Evolutionary conservation across 1,139 yeast genomes (phyloP), one percentile per base, ranked within the genome.

Genomic region (Candida pseudoviswanathii): DNA sequence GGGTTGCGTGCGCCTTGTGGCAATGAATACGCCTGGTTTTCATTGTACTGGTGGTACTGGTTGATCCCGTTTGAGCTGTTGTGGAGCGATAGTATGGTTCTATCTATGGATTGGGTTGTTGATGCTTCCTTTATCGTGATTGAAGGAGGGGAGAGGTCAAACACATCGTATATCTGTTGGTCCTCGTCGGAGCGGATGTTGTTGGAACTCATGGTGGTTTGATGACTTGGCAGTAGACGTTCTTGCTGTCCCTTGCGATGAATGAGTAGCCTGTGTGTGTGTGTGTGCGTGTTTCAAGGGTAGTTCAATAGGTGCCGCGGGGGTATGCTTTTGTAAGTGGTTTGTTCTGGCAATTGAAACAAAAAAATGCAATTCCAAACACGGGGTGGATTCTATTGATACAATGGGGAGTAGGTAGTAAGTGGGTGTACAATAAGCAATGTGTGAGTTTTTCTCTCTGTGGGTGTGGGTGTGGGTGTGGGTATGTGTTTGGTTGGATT

Each of bases 141-240:
- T n/a, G 51, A 27, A 4, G 58, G 58, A 5, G 59, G 59, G n/a
- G 62, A 54, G 36, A 57, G 48, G 27, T 54, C 51, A 41, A 68
- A 54, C 9, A 63, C 58, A 44, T 67, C 68, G 54, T 57, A 64
- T 22, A 66, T 48, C 37, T 63, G 65, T 27, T 67, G 67, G 26
- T 66, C 69, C n/a, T 62, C 69, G 34, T 55, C 48, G 49, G 45
- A 36, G 25, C 40, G 40, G 25, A 36, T 22, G 25, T 36, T 36
- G 10, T 36, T 36, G 27, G 40, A 22, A 36, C 25, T 36, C 40
- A 36, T 36, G 8, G 38, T 11, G 31, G 31, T 32, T 16, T 16
- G 16, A 16, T 16, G 16, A 16, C 16, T 16, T 16, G 16, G 16
- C 16, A 16, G 16, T 16, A 16, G 16, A 16, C 16, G 11, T 3